Evolutionary conservation across 352 stramenopile genomes (phyloP).

Genomic region (Pythium folliculosum): DNA sequence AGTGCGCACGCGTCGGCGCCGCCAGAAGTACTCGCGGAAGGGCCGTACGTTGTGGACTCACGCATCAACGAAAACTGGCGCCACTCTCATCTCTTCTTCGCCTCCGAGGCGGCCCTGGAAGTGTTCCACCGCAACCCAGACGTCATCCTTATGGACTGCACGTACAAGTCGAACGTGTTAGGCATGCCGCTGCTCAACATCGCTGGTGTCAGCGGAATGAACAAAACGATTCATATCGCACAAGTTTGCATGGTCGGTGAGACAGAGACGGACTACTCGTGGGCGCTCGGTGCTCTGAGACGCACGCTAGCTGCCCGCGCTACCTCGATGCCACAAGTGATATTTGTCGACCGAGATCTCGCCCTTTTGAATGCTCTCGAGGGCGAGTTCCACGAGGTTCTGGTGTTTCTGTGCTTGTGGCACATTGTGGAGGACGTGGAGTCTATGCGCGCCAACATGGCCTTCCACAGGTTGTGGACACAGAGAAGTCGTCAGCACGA

Average conservation of each 20-base stretch:
- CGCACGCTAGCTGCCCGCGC: not conserved
- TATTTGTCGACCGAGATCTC: conserved; percentile 24
- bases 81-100: too few species aligned
- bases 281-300: conserved; percentile 11
- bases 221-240: conserved; percentile 26
- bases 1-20: too few species aligned
- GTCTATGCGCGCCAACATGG: conserved; percentile 9
- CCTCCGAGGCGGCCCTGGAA: too few species aligned
- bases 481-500: not conserved
- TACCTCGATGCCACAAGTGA: conserved; percentile 13
- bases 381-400: conserved; percentile 4
- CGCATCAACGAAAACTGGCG: too few species aligned
- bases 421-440: conserved; percentile 27
- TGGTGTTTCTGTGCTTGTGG: conserved; percentile 26
- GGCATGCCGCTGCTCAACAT: conserved; percentile 27
- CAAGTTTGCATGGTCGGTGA: conserved; percentile 2
- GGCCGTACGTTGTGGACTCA: too few species aligned
- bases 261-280: conserved; percentile 9
- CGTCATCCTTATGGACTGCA: conserved; percentile 16
- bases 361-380: conserved; percentile 27
- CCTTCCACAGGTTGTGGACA: not conserved
- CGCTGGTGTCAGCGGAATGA: conserved; percentile 15
- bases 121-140: conserved; percentile 1
- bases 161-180: conserved; percentile 25
- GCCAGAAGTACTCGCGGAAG: too few species aligned